Conservation (phyloP, 2,329 filamentous ascomycete species). For the Venturia asperata region DNA sequence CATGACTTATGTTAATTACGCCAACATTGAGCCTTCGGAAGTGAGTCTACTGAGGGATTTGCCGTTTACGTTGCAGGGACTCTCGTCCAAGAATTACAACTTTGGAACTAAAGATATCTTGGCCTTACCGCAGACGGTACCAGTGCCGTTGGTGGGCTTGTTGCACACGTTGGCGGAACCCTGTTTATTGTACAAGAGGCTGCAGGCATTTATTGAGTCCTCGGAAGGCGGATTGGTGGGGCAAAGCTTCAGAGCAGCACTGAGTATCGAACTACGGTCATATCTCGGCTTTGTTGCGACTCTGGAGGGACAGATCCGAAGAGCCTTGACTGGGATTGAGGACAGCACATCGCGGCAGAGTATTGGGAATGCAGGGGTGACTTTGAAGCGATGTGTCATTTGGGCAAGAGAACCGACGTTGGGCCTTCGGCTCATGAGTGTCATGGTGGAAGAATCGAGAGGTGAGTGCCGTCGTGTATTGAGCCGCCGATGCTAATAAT, state of each 20-base stretch:
- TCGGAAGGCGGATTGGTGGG: slow-evolving; percentile 71
- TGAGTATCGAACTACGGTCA: slow-evolving; percentile 75
- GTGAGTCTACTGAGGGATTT: slow-evolving; percentile 56
- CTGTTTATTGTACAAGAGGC: slow-evolving; percentile 76
- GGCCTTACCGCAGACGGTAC: slow-evolving; percentile 70
- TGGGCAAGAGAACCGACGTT: slow-evolving; percentile 98
- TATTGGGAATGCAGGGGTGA: slow-evolving; percentile 81
- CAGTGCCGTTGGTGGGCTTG: slow-evolving; percentile 76
- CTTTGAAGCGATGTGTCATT: slow-evolving; percentile 87
- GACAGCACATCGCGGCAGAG: slow-evolving; percentile 59
- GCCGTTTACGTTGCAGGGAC: slow-evolving; percentile 85
- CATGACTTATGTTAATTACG: slow-evolving; percentile 13
- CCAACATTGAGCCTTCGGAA: slow-evolving; percentile 34
- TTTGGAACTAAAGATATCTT: slow-evolving; percentile 65
- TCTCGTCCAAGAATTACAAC: slow-evolving; percentile 76
- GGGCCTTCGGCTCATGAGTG: slow-evolving; percentile 83
- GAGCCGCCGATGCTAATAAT: slow-evolving; percentile 17
- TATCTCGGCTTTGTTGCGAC: slow-evolving; percentile 89
- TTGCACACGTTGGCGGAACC: slow-evolving; percentile 88
- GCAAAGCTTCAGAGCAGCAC: slow-evolving; percentile 83
- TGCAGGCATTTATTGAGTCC: slow-evolving; percentile 75
- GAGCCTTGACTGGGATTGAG: slow-evolving; percentile 69
- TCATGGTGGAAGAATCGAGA: slow-evolving; percentile 87
- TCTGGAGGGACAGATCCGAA: slow-evolving; percentile 82
- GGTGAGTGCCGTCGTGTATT: slow-evolving; percentile 39